phyloP scores from a whole-genome alignment of 2,329 filamentous ascomycete species.

The Ramichloridium luteum region DNA sequence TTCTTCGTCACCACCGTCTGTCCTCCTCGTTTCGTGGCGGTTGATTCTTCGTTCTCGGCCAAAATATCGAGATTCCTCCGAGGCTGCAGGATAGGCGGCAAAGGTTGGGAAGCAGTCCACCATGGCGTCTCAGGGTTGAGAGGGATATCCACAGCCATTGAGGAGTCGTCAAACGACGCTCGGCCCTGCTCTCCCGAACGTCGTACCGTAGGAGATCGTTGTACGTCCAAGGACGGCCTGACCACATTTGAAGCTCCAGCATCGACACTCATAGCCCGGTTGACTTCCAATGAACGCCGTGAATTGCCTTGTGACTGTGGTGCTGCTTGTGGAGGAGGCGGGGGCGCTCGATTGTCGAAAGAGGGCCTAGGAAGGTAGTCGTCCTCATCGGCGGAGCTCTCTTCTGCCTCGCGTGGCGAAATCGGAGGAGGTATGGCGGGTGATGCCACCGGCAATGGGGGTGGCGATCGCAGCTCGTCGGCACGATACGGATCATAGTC shows the following conservation, averaged over 20 bases:
- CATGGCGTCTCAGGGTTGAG: conserved; percentile 61
- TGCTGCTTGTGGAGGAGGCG: conserved; percentile 29
- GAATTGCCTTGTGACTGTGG: conserved; percentile 33
- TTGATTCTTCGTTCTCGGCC: conserved; percentile 69
- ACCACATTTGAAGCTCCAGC: conserved; percentile 27
- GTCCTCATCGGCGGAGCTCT: conserved; percentile 31
- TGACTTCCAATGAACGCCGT: conserved; percentile 45
- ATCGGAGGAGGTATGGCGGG: conserved; percentile 23
- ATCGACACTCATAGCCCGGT: conserved; percentile 36
- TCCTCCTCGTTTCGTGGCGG: conserved; percentile 54
- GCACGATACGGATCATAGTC: conserved; percentile 59
- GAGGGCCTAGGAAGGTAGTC: not conserved
- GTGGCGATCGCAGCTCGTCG: conserved; percentile 14
- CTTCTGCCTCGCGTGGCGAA: conserved; percentile 22
- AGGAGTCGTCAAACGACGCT: conserved; percentile 61
- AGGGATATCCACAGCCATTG: conserved; percentile 79
- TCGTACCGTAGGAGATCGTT: conserved; percentile 40
- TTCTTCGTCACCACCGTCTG: conserved; percentile 64
- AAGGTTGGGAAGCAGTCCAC: conserved; percentile 72
- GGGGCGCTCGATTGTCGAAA: conserved; percentile 18
- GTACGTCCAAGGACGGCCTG: conserved; percentile 45
- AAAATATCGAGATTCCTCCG: conserved; percentile 66
- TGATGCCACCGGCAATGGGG: conserved; percentile 24
- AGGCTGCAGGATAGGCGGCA: conserved; percentile 70
- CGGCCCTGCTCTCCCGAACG: conserved; percentile 65